Percentiles rank a stretch among this genome's conserved stretches.
phyloP scores from a whole-genome alignment of 2,329 filamentous ascomycete genomes.

The Aschersonia sp. region DNA sequence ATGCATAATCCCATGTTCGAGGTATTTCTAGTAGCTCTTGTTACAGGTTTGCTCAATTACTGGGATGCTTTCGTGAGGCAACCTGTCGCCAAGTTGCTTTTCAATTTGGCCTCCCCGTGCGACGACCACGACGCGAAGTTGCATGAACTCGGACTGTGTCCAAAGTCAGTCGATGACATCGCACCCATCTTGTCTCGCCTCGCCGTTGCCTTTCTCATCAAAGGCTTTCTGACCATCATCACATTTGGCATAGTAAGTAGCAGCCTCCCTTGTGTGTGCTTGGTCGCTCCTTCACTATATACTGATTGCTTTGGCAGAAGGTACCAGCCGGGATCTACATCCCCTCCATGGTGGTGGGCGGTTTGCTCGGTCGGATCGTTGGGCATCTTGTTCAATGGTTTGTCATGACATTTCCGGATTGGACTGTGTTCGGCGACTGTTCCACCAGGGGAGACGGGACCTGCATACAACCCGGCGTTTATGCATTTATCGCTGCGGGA shows the following conservation, averaged over 20 bases:
- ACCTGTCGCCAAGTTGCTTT: slow-evolving; percentile 77
- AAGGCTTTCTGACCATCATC: slow-evolving; percentile 73
- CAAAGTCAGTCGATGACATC: slow-evolving; percentile 59
- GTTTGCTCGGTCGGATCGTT: slow-evolving; percentile 75
- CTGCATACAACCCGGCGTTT: slow-evolving; percentile 93
- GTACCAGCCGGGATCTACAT: slow-evolving; percentile 95
- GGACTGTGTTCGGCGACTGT: slow-evolving; percentile 62
- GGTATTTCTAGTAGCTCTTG: slow-evolving; percentile 71
- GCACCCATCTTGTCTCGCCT: slow-evolving; percentile 59
- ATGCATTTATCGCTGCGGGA: slow-evolving; percentile 85
- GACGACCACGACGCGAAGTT: slow-evolving; percentile 49
- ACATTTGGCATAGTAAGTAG: slow-evolving; percentile 71
- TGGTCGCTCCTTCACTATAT: neutral
- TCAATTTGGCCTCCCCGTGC: slow-evolving; percentile 84
- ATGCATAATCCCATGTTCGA: slow-evolving; percentile 77
- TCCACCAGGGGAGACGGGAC: slow-evolving; percentile 55
- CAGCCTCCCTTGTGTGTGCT: neutral
- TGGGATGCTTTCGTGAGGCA: slow-evolving; percentile 89
- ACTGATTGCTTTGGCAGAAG: slow-evolving; percentile 39
- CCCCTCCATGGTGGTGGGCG: slow-evolving; percentile 96
- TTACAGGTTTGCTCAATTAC: slow-evolving; percentile 77
- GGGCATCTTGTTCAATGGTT: slow-evolving; percentile 76
- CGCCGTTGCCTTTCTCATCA: slow-evolving; percentile 71
- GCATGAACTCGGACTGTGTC: slow-evolving; percentile 64
- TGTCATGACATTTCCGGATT: slow-evolving; percentile 58